Conservation (phyloP, 2,329 filamentous ascomycete species). For the Chrysoporthe deuterocubensis region DNA sequence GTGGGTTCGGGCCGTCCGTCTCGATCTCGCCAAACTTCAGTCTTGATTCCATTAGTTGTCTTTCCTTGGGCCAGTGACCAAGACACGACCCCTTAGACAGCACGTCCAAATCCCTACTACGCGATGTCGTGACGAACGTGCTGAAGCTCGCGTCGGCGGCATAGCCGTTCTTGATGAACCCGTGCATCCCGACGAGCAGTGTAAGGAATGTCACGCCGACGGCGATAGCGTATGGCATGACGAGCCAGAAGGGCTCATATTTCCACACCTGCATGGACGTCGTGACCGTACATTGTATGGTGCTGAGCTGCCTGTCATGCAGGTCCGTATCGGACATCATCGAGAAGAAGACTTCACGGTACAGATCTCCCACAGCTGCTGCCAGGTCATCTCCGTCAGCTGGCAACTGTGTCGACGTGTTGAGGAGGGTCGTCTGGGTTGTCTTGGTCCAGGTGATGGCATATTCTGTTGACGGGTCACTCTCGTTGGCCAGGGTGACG, state of each 20-base stretch:
- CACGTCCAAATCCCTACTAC: slow-evolving; percentile 25
- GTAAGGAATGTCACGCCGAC: slow-evolving; percentile 23
- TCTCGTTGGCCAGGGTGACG: slow-evolving; percentile 20
- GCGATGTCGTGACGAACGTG: slow-evolving; percentile 25
- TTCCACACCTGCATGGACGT: slow-evolving; percentile 26
- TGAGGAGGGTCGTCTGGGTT: slow-evolving; percentile 24
- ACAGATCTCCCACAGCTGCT: slow-evolving; percentile 15
- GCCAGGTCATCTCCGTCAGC: slow-evolving; percentile 17
- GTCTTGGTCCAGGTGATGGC: slow-evolving; percentile 13
- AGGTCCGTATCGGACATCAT: slow-evolving; percentile 26
- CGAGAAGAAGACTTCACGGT: slow-evolving; percentile 26
- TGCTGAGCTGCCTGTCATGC: slow-evolving; percentile 16
- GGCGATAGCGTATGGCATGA: slow-evolving; percentile 26
- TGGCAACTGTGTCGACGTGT: slow-evolving; percentile 16
- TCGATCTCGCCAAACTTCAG: slow-evolving; percentile 27
- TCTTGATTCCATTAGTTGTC: slow-evolving; percentile 19
- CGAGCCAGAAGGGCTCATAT: slow-evolving; percentile 29
- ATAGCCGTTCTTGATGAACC: slow-evolving; percentile 26
- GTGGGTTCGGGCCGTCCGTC: slow-evolving; percentile 10
- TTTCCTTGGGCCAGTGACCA: slow-evolving; percentile 27
- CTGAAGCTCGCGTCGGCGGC: slow-evolving; percentile 25
- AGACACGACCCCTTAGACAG: slow-evolving; percentile 21
- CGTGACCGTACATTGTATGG: slow-evolving; percentile 14
- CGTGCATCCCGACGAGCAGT: slow-evolving; percentile 22
- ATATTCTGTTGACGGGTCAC: slow-evolving; percentile 18